A percentile compares a stretch with the other conserved stretches of the same genome.
Conservation (phyloP, 306 rosid species). For the Macrotyloma uniflorum region DNA sequence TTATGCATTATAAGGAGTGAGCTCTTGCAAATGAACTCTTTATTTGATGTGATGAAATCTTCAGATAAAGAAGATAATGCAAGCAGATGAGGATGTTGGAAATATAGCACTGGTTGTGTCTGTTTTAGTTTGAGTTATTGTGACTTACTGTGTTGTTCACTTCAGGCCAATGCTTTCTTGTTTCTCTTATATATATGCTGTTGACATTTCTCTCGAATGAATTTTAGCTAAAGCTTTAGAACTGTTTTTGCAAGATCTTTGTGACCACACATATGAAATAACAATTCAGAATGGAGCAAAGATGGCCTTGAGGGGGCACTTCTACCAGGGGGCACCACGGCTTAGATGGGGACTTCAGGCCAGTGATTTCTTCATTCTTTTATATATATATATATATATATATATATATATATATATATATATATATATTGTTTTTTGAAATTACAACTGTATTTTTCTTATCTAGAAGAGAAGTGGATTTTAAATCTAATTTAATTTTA, state of each 20-base stretch:
- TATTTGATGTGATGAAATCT: conserved; percentile 30
- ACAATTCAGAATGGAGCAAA: conserved; percentile 98
- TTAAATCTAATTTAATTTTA: too few relatives aligned
- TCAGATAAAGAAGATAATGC: conserved; percentile 90
- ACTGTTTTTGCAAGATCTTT: conserved; percentile 96
- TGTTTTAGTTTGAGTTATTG: conserved; percentile 84
- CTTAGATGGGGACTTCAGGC: too few relatives aligned
- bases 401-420: too few relatives aligned
- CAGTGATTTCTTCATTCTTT: conserved; percentile 77
- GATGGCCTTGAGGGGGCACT: too few relatives aligned
- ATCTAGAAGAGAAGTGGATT: too few relatives aligned
- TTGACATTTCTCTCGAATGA: conserved; percentile 37
- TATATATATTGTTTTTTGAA: too few relatives aligned
- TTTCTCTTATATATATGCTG: conserved; percentile 20
- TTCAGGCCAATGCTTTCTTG: conserved; percentile 10
- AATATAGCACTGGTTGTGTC: conserved; percentile 97
- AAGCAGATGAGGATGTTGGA: conserved; percentile 98
- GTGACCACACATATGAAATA: conserved; percentile 95
- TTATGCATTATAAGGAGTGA: background rate
- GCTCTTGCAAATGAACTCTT: conserved; percentile 4
- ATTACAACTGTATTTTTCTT: too few relatives aligned
- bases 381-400: too few relatives aligned
- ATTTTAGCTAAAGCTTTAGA: conserved; percentile 94
- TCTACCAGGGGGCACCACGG: too few relatives aligned
- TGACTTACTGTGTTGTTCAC: conserved; percentile 23